A percentile compares a stretch with the other conserved stretches of the same genome.
These are phyloP conservation scores for Myxozyma udenii DNA, from an alignment of 805 yeast genomes.

Conservation along the genomic window DNA sequence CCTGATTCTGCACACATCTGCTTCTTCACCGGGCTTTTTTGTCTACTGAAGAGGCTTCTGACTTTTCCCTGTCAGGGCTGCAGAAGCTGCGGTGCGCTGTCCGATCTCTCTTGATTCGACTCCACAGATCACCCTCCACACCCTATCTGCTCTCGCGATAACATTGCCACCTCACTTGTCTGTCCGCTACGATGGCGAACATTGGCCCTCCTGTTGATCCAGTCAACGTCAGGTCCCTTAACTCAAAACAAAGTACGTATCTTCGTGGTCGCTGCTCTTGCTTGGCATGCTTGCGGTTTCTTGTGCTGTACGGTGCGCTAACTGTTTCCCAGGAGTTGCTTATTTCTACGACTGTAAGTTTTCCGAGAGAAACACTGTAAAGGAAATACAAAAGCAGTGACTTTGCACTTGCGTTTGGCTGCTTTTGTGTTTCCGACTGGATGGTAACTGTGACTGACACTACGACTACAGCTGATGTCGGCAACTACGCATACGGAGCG, in stretches of 20 bases:
- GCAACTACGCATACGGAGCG: constrained; percentile 96
- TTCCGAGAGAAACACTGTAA: too few species aligned
- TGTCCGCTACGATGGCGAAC: background rate
- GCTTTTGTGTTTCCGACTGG: too few species aligned
- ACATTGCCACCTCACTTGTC: too few species aligned
- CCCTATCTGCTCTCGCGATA: too few species aligned
- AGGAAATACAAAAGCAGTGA: too few species aligned
- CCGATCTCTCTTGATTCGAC: too few species aligned
- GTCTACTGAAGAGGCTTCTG: too few species aligned
- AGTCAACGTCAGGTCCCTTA: background rate
- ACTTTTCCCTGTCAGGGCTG: too few species aligned
- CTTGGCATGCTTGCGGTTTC: background rate
- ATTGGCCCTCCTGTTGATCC: background rate
- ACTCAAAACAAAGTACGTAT: background rate
- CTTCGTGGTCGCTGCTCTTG: background rate
- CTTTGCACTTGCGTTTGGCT: too few species aligned
- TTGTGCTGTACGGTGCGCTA: background rate
- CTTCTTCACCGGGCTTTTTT: background rate
- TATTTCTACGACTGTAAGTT: constrained; percentile 63
- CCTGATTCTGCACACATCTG: background rate
- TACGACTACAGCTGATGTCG: constrained; percentile 64
- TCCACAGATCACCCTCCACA: too few species aligned
- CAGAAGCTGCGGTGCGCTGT: too few species aligned
- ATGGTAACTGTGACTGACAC: too few species aligned
- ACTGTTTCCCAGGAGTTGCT: constrained; percentile 47